Base-by-base conservation (phyloP, 176 grass and related monocot species). In the Elaeis guineensis region DNA sequence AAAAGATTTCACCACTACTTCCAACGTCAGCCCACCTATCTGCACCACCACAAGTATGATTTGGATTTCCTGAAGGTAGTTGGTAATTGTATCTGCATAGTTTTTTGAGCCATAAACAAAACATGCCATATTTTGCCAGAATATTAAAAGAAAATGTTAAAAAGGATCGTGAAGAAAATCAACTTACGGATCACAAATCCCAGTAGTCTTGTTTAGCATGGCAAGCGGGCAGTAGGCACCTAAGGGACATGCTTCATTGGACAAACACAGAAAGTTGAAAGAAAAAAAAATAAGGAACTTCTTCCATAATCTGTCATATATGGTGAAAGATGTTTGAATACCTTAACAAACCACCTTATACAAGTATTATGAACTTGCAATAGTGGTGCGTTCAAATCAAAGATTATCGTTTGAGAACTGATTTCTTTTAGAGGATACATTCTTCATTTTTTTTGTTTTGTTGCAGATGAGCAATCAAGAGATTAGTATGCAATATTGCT, bases 121-220 rank as follows among this genome's bases (percentile, higher is more conserved):
- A 16, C 64, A 59, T 62, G 57, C 19, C 56, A 65, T 16, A 52
- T 29, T 61, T 69, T 60, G 17, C 17, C 63, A 71, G 57, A 52
- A 58, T 25, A 55, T 52, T 16, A 24, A 66, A 48, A 12, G 5
- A 67, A 86, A 69, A 30, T 21, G 25, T 50, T 58, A 23, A 4
- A 19, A 4, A 51, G 49, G 50, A 2, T 74, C 7, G 39, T 4
- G 63, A 55, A 57, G 7, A 69, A 68, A 57, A 57, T 68, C 23
- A 52, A 85, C 87, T 97, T 91, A 97, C 87, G 84, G 93, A 57
- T 97, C 78, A n/a, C 93, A 97, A 67, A 79, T 59, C 21, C 84
- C 87, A 16, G 84, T 91, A 14, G 74, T 91, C 1, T 0, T 5
- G 50, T 91, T 97, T 54, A 61, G 54, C n/a, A 4, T 66, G 28